Conservation (phyloP, 2,329 filamentous ascomycete species). For the Geosmithia morbida region DNA sequence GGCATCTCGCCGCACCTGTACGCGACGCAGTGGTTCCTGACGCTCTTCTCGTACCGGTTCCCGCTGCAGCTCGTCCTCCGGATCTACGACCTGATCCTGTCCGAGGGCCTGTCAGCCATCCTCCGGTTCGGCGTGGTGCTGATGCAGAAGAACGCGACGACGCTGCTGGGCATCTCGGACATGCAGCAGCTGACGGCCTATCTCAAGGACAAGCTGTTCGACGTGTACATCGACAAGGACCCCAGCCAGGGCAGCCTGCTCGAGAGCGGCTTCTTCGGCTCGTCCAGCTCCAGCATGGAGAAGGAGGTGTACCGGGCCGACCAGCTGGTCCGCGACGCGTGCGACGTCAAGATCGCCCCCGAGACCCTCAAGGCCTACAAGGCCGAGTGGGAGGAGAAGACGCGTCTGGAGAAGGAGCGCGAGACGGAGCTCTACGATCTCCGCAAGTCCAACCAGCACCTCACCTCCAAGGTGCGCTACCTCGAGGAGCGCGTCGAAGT, state of each 20-base stretch:
- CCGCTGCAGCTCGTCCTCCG: conserved; percentile 89
- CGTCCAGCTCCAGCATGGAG: conserved; percentile 73
- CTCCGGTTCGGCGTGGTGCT: conserved; percentile 88
- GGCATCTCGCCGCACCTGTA: conserved; percentile 87
- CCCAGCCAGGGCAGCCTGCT: conserved; percentile 87
- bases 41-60: conserved; percentile 95
- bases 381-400: conserved; percentile 84
- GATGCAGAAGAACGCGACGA: conserved; percentile 83
- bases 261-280: conserved; percentile 95
- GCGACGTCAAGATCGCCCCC: conserved; percentile 70
- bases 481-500: conserved; percentile 81
- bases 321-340: conserved; percentile 83
- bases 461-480: conserved; percentile 64
- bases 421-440: conserved; percentile 70
- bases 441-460: conserved; percentile 47
- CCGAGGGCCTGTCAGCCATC: conserved; percentile 84
- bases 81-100: conserved; percentile 90
- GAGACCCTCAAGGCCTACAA: conserved; percentile 72
- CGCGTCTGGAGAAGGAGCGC: conserved; percentile 64
- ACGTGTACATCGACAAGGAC: conserved; percentile 90
- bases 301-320: conserved; percentile 95
- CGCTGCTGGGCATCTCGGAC: conserved; percentile 72
- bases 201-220: conserved; percentile 86
- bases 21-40: conserved; percentile 97
- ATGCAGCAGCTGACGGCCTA: conserved; percentile 83